phyloP scores from a whole-genome alignment of 1,284 basidiomycete genomes.

The Melampsora americana region DNA sequence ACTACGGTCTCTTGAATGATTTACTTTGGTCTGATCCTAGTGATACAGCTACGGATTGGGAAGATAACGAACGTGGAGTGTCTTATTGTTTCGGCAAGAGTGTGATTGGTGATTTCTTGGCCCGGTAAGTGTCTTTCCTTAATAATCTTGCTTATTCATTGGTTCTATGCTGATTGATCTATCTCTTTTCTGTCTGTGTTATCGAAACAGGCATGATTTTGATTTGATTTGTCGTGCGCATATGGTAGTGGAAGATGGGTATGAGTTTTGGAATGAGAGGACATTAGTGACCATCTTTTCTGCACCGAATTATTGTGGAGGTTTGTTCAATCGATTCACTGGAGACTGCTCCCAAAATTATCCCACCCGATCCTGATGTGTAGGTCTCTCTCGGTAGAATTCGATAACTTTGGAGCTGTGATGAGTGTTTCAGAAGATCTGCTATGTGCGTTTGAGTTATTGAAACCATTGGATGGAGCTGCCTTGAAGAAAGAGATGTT shows the following conservation, averaged over 20 bases:
- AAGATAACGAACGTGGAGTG: constrained; percentile 99
- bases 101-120: constrained; percentile 92
- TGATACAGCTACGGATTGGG: constrained; percentile 97
- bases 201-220: constrained; percentile 66
- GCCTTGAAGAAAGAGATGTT: constrained; percentile 98
- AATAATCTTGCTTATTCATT: neutral
- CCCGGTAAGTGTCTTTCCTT: constrained; percentile 52
- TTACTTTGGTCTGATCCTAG: constrained; percentile 97
- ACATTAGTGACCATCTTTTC: constrained; percentile 98
- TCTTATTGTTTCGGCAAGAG: constrained; percentile 99
- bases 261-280: constrained; percentile 99
- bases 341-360: neutral
- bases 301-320: constrained; percentile 94
- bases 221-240: constrained; percentile 98
- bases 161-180: constrained; percentile 48
- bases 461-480: constrained; percentile 92
- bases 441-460: constrained; percentile 92
- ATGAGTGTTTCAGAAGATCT: constrained; percentile 93
- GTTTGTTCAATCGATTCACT: constrained; percentile 59
- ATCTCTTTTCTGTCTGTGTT: neutral
- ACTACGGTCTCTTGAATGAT: constrained; percentile 96
- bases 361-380: neutral
- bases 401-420: constrained; percentile 84
- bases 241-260: constrained; percentile 97
- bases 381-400: constrained; percentile 61